phyloP scores from a whole-genome alignment of 2,329 filamentous ascomycete species.

The Bertia moriformis region DNA sequence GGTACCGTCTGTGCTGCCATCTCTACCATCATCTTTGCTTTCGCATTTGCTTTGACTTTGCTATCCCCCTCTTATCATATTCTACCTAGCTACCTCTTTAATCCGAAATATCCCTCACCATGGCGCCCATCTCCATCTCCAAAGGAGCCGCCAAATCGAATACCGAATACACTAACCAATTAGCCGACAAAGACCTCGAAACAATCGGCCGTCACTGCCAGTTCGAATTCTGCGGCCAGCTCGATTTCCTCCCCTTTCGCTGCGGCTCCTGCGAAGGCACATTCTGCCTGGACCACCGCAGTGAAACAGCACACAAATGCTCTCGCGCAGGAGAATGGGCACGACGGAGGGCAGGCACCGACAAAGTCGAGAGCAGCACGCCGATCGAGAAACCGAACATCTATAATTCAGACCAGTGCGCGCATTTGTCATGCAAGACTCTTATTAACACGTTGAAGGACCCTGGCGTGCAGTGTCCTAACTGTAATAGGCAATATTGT shows the following conservation, averaged over 20 bases:
- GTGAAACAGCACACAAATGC: constrained; percentile 61
- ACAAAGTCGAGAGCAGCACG: constrained; percentile 9
- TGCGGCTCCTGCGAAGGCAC: constrained; percentile 78
- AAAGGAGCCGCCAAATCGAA: background rate
- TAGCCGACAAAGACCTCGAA: constrained; percentile 1
- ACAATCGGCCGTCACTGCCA: constrained; percentile 78
- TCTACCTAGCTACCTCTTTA: too few species aligned
- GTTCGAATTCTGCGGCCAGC: constrained; percentile 77
- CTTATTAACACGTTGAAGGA: constrained; percentile 32
- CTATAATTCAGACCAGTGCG: constrained; percentile 34
- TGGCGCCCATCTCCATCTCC: background rate
- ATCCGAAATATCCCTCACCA: too few species aligned
- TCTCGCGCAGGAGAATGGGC: constrained; percentile 43
- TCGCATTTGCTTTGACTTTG: too few species aligned
- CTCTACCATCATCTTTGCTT: too few species aligned
- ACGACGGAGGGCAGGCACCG: constrained; percentile 20
- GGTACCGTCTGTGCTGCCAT: too few species aligned
- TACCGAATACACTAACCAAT: background rate
- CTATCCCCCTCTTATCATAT: too few species aligned
- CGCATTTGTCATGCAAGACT: constrained; percentile 30
- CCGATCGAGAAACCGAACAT: constrained; percentile 31
- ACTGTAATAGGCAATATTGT: constrained; percentile 32
- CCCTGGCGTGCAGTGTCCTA: constrained; percentile 30
- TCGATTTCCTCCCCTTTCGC: constrained; percentile 89
- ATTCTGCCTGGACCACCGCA: constrained; percentile 88